Evolutionary conservation across 2,329 filamentous ascomycete genomes (phyloP).

Genomic region (Macrophomina phaseolina): DNA sequence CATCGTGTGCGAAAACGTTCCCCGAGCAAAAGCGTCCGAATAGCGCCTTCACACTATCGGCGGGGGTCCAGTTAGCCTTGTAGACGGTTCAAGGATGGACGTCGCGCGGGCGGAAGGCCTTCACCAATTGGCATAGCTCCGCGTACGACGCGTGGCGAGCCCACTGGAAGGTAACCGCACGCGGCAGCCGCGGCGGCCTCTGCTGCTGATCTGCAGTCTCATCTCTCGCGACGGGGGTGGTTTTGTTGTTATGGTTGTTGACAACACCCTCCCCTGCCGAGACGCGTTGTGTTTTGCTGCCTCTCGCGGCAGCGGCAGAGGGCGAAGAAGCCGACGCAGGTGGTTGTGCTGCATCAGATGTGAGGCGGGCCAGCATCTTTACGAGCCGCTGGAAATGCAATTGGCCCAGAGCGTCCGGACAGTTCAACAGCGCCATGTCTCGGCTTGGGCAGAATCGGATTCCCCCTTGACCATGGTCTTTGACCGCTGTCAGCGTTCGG

Average conservation of each 20-base stretch:
- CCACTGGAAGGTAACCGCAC: constrained; percentile 71
- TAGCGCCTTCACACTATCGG: constrained; percentile 67
- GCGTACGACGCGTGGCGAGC: constrained; percentile 87
- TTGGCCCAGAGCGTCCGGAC: constrained; percentile 36
- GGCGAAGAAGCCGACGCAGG: not conserved
- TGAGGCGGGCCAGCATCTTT: constrained; percentile 33
- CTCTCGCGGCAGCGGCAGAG: constrained; percentile 6
- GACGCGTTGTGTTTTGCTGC: constrained; percentile 1
- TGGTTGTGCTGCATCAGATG: not conserved
- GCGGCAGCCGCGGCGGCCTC: constrained; percentile 26
- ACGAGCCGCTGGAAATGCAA: constrained; percentile 42
- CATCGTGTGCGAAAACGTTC: constrained; percentile 68
- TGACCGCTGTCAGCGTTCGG: constrained; percentile 39
- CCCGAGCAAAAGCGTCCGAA: constrained; percentile 74
- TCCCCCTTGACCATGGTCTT: constrained; percentile 31
- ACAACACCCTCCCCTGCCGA: not conserved
- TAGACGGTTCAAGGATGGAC: constrained; percentile 81
- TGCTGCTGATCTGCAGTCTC: not conserved
- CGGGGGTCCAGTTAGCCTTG: constrained; percentile 65
- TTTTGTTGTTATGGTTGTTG: not conserved
- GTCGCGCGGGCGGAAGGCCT: constrained; percentile 72
- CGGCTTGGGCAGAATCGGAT: constrained; percentile 39
- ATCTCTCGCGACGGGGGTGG: not conserved
- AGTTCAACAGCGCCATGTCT: constrained; percentile 32
- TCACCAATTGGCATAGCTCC: constrained; percentile 75